Evolutionary conservation across 1,139 yeast genomes (phyloP).

Genomic region (Scheffersomyces lignicola): DNA sequence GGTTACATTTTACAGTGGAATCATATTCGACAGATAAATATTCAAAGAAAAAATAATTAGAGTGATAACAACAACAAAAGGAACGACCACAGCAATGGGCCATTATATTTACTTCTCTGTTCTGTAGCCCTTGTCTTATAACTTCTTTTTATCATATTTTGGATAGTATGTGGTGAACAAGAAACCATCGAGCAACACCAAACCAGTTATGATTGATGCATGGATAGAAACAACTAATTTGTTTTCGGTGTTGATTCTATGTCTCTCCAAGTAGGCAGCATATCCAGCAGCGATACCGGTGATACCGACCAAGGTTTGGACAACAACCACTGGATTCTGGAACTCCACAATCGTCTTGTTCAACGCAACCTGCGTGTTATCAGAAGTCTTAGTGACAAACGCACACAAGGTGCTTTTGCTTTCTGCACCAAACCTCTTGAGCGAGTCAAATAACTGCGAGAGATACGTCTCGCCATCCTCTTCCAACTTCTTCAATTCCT

Average conservation of each 20-base stretch:
- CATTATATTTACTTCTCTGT: too few relatives aligned
- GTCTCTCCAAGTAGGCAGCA: slow-evolving; percentile 54
- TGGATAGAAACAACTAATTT: slow-evolving; percentile 53
- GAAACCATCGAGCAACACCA: slow-evolving; percentile 54
- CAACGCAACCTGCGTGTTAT: slow-evolving; percentile 11
- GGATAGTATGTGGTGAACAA: slow-evolving; percentile 52
- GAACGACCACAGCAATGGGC: too few relatives aligned
- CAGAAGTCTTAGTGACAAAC: slow-evolving; percentile 11
- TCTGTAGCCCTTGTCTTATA: too few relatives aligned
- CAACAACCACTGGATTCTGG: slow-evolving; percentile 62
- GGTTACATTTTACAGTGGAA: too few relatives aligned
- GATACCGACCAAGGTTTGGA: slow-evolving; percentile 53
- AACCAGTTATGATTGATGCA: slow-evolving; percentile 54
- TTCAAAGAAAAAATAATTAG: too few relatives aligned
- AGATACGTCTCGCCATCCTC: slow-evolving; percentile 23
- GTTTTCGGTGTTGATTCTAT: slow-evolving; percentile 45
- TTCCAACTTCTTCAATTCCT: slow-evolving; percentile 29
- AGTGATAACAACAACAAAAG: too few relatives aligned
- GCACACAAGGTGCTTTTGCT: slow-evolving; percentile 11
- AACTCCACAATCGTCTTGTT: slow-evolving; percentile 36
- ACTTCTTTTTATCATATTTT: slow-evolving; percentile 14
- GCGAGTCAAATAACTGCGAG: slow-evolving; percentile 15
- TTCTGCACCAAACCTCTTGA: slow-evolving; percentile 8
- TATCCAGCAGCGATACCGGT: slow-evolving; percentile 51
- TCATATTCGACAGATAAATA: too few relatives aligned